A percentile compares a stretch with the other conserved stretches of the same genome.
These are phyloP conservation scores for Kodamaea suecica DNA, from an alignment of 1,139 yeast genomes.

Conservation along the genomic window DNA sequence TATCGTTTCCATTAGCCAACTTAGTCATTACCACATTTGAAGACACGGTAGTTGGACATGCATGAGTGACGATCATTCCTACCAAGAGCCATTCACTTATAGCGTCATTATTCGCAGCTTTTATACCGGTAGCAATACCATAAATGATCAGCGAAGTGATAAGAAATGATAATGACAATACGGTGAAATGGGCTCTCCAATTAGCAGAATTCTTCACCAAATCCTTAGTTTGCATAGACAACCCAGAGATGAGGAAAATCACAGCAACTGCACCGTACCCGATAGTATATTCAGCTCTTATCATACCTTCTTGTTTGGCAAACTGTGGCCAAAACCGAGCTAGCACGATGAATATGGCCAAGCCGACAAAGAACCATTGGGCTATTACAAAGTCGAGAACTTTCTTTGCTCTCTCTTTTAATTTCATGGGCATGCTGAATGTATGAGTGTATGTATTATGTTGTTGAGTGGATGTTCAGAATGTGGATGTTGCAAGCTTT, in stretches of 20 bases:
- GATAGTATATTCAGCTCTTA: conserved; percentile 69
- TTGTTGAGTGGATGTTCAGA: no score
- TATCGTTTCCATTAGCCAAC: conserved; percentile 74
- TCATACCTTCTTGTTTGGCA: conserved; percentile 79
- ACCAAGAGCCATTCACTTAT: conserved; percentile 74
- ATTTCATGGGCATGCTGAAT: background rate
- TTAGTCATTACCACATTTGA: conserved; percentile 93
- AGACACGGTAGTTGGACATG: conserved; percentile 89
- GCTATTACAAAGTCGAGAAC: conserved; percentile 28
- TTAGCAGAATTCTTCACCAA: conserved; percentile 58
- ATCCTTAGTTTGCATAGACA: conserved; percentile 66
- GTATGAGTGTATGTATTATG: no score
- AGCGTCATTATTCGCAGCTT: conserved; percentile 49
- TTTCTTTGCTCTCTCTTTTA: conserved; percentile 1
- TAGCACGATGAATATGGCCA: conserved; percentile 70
- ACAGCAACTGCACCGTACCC: conserved; percentile 86
- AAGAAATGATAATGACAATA: conserved; percentile 64
- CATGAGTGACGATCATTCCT: conserved; percentile 77
- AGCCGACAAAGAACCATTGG: conserved; percentile 73
- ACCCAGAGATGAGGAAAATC: conserved; percentile 76
- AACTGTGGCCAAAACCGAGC: conserved; percentile 79
- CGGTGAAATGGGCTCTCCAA: conserved; percentile 82
- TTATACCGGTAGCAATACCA: conserved; percentile 70
- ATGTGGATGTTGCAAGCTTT: background rate
- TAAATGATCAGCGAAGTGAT: conserved; percentile 72